Evolutionary conservation across 192 early-diverging fungal species (phyloP), one percentile per base, ranked within the genome.

Genomic region (Geranomyces michiganensis): DNA sequence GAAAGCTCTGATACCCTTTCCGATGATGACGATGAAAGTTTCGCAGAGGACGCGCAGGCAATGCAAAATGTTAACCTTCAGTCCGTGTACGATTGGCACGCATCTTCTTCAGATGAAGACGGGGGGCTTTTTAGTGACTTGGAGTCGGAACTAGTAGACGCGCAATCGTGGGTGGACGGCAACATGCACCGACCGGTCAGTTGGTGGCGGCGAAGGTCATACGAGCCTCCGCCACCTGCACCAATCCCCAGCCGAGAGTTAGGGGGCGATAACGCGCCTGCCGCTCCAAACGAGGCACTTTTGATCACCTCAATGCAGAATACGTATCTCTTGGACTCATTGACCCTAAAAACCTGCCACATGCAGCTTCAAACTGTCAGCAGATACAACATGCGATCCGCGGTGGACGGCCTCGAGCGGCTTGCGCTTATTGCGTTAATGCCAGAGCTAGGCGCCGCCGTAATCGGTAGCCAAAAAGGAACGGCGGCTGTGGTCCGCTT

Each of bases 391-490:
- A n/a, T 45, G 31, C 24, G 58, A 2, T 2, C 29, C 17, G 51
- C 4, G 19, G n/a, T 53, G 3, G 19, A 14, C 12, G 58, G 12
- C 3, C 21, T 9, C 30, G 58, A 60, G 5, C 58, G 58, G 17
- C 58, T 60, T 7, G 29, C 17, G 22, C 27, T 73, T 6, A 14
- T 73, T 30, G 72, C 58, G 48, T 36, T 48, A 7, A 51, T 73
- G 29, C 26, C 17, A 0, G 62, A 67, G 30, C 60, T 73, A 27
- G 51, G 72, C 46, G 51, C 19, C 41, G 65, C 65, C n/a, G 65
- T 73, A 0, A 65, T 73, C 21, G 72, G 65, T 6, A 67, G 51
- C 21, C 72, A 73, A 31, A 73, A 62, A 27, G 72, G 72, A 4
- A 32, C 55, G 13, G 67, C 67, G 36, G 72, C 72, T 4, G 6